Conservation (phyloP, 139 green algal species). For the Chlorokybus atmophyticus region DNA sequence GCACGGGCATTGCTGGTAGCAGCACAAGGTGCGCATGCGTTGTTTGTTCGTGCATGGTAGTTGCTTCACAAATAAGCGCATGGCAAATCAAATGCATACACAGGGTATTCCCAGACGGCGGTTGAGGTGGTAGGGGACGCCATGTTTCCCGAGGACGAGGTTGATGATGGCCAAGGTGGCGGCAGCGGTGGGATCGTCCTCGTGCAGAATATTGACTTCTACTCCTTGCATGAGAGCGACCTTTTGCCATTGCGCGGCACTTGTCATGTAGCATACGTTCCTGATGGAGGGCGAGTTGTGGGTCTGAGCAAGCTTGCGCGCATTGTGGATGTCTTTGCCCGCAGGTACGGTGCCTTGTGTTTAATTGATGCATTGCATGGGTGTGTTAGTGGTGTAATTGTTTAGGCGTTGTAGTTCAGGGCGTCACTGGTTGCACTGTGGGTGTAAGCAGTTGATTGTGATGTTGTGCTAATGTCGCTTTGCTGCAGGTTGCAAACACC, state of each 20-base stretch:
- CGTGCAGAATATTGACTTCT: slow-evolving; percentile 84
- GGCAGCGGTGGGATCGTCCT: slow-evolving; percentile 42
- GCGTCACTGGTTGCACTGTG: too few species aligned
- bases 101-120: slow-evolving; percentile 24
- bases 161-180: not conserved
- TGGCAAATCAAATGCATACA: too few species aligned
- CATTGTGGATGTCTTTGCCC: slow-evolving; percentile 52
- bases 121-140: slow-evolving; percentile 18
- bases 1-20: too few species aligned
- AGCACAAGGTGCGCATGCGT: too few species aligned
- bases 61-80: too few species aligned
- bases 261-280: slow-evolving; percentile 83
- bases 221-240: slow-evolving; percentile 46
- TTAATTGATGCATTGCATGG: too few species aligned
- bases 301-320: slow-evolving; percentile 54
- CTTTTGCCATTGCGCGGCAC: slow-evolving; percentile 85
- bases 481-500: too few species aligned
- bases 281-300: slow-evolving; percentile 43
- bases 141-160: slow-evolving; percentile 25
- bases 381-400: too few species aligned
- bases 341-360: slow-evolving; percentile 17
- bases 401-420: too few species aligned
- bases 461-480: too few species aligned
- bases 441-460: too few species aligned
- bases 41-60: too few species aligned